phyloP scores from a whole-genome alignment of 164 flowering plant species.

The Aristolochia contorta region DNA sequence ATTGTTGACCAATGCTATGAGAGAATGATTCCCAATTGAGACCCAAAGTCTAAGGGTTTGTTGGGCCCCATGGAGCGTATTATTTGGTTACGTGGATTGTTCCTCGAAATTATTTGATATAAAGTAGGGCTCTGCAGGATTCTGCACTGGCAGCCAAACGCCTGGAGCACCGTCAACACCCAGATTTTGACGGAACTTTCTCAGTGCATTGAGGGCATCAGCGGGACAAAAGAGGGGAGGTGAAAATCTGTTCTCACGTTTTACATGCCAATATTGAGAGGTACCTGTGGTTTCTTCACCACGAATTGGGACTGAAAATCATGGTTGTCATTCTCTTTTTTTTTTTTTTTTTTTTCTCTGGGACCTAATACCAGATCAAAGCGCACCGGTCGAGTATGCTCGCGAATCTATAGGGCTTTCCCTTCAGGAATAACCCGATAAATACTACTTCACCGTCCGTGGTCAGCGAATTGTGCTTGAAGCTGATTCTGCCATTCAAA shows the following conservation, averaged over 20 bases:
- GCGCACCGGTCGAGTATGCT: conserved; percentile 28
- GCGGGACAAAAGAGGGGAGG: conserved; percentile 70
- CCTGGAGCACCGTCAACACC: conserved; percentile 62
- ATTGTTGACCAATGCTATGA: too few species aligned
- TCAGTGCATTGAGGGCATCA: conserved; percentile 75
- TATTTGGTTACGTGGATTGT: too few species aligned
- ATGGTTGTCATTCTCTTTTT: neutral
- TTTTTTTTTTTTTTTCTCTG: too few species aligned
- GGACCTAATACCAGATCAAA: neutral
- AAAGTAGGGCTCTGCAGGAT: too few species aligned
- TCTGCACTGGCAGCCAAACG: conserved; percentile 84
- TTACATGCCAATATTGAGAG: conserved; percentile 57
- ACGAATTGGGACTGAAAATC: neutral
- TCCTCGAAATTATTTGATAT: too few species aligned
- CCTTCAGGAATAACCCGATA: conserved; percentile 66
- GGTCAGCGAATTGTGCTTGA: conserved; percentile 55
- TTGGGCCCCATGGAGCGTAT: too few species aligned
- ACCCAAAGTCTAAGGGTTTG: too few species aligned
- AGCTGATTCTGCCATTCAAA: conserved; percentile 64
- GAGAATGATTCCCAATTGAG: too few species aligned
- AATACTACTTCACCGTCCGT: conserved; percentile 58
- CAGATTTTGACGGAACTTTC: conserved; percentile 69
- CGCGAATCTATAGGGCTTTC: conserved; percentile 70
- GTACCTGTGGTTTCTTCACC: conserved; percentile 11
- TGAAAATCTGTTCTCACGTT: conserved; percentile 71